These are phyloP conservation scores for Salix exigua DNA, from an alignment of 345 rosid genomes.

Conservation along the genomic window DNA sequence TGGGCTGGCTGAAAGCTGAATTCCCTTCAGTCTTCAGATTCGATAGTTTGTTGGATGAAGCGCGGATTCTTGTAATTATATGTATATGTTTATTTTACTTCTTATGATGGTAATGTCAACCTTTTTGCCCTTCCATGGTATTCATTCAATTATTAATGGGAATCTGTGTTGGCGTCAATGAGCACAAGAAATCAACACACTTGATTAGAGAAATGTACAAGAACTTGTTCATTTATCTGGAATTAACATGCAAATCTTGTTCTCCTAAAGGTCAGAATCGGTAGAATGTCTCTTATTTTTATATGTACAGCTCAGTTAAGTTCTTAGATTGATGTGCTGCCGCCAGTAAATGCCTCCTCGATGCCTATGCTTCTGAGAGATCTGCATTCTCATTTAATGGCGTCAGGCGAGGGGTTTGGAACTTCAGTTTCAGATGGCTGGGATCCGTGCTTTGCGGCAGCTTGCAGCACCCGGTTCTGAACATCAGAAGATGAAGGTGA, in stretches of 20 bases:
- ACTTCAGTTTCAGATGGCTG: constrained; percentile 62
- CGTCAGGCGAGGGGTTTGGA: constrained; percentile 34
- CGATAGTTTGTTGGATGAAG: too few species aligned
- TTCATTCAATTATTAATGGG: too few species aligned
- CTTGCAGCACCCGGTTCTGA: constrained; percentile 76
- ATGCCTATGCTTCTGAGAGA: constrained; percentile 50
- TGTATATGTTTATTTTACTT: neutral
- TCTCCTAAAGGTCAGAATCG: neutral
- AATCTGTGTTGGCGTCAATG: neutral
- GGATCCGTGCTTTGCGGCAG: constrained; percentile 91
- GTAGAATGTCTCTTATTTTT: neutral
- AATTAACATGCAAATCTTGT: neutral
- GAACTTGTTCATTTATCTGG: neutral
- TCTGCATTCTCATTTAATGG: constrained; percentile 38
- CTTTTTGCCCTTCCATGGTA: neutral
- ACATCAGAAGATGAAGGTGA: constrained; percentile 86
- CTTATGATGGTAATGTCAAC: neutral
- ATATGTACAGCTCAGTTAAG: neutral
- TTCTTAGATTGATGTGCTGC: neutral
- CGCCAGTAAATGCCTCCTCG: neutral
- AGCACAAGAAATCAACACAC: neutral
- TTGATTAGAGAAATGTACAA: neutral
- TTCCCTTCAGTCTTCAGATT: too few species aligned
- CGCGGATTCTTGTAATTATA: too few species aligned
- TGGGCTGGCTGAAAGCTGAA: too few species aligned